Conservation (phyloP, 257 asterid species). For the Petrea volubilis region DNA sequence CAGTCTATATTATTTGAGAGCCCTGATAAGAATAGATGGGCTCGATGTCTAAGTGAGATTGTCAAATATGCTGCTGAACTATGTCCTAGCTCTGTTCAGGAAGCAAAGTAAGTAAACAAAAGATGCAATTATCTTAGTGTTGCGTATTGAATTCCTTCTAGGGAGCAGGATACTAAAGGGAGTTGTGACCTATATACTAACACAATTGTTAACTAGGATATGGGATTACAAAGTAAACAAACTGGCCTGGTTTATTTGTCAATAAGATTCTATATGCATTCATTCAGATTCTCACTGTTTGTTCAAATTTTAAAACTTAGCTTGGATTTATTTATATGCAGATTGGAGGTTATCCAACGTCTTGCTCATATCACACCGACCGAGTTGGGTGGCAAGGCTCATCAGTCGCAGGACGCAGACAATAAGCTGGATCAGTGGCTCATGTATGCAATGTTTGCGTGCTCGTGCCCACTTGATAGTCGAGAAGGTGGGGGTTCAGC, state of each 20-base stretch:
- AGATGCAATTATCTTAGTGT: conserved; percentile 13
- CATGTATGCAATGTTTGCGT: conserved; percentile 96
- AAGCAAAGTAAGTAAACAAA: conserved; percentile 76
- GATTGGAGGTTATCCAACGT: conserved; percentile 93
- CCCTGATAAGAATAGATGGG: conserved; percentile 98
- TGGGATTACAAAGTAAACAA: not conserved
- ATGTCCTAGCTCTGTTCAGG: conserved; percentile 93
- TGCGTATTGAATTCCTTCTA: conserved; percentile 12
- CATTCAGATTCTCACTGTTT: conserved; percentile 19
- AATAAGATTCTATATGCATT: conserved; percentile 12
- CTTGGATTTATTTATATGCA: conserved; percentile 39
- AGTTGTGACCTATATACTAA: conserved; percentile 1
- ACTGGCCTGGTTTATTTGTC: conserved; percentile 2
- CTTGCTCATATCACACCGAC: conserved; percentile 90
- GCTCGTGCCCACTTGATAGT: conserved; percentile 86
- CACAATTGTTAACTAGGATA: conserved; percentile 2
- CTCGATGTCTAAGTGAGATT: conserved; percentile 93
- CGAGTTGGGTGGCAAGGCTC: conserved; percentile 97
- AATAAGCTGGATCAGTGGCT: conserved; percentile 98
- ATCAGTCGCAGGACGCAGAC: conserved; percentile 93
- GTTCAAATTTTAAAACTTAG: conserved; percentile 15
- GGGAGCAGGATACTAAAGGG: conserved; percentile 11
- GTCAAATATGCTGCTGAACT: conserved; percentile 92
- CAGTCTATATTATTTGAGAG: conserved; percentile 95
- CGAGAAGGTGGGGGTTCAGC: conserved; percentile 92